Conservation (phyloP, 1,284 basidiomycete genomes). For the Rhizoctonia solani region DNA sequence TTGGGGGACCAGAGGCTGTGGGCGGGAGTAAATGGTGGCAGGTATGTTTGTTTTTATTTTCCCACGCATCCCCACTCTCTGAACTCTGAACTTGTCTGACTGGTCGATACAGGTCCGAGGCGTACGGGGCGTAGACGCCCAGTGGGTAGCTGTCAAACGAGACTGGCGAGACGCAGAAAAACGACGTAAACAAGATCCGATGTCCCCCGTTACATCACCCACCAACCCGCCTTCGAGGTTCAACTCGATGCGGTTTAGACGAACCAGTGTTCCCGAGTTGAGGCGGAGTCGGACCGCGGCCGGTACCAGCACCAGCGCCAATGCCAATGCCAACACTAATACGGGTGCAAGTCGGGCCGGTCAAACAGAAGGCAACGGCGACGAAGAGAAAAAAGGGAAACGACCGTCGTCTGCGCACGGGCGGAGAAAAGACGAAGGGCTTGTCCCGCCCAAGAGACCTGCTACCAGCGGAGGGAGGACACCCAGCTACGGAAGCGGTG, state of each 20-base stretch:
- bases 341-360: too few relatives aligned
- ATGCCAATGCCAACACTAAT: too few relatives aligned
- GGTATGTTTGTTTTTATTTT: conserved; percentile 75
- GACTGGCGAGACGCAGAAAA: conserved; percentile 37
- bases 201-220: conserved; percentile 40
- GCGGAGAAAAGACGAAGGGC: too few relatives aligned
- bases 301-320: too few relatives aligned
- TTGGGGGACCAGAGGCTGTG: conserved; percentile 78
- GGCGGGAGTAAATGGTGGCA: conserved; percentile 40
- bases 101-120: conserved; percentile 42
- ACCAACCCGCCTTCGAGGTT: background rate
- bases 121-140: conserved; percentile 37
- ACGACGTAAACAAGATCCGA: conserved; percentile 29
- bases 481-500: too few relatives aligned
- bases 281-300: too few relatives aligned
- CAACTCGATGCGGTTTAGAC: background rate
- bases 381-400: too few relatives aligned
- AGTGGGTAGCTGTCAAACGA: conserved; percentile 38
- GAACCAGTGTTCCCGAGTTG: too few relatives aligned
- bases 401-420: too few relatives aligned
- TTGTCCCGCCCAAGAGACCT: too few relatives aligned
- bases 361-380: too few relatives aligned
- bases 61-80: background rate
- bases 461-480: too few relatives aligned
- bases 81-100: conserved; percentile 30